Evolutionary conservation across 1,284 basidiomycete species (phyloP), one percentile per base, ranked within the genome.

Genomic region (Pholiota adiposa): DNA sequence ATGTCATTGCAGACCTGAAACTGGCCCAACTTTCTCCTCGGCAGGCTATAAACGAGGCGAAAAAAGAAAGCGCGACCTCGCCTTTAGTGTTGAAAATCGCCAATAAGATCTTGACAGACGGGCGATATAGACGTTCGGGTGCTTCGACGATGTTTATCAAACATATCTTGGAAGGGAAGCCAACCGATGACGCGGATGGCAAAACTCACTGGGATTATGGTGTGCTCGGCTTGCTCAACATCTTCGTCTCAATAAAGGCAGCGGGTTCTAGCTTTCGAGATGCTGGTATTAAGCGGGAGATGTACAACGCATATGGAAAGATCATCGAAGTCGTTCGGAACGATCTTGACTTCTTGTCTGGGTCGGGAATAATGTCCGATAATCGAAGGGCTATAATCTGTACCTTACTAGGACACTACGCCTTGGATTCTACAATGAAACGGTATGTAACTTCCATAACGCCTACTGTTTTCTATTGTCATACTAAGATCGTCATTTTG

Each of bases 321-420:
- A 58, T 58, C n/a, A 29, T 58, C 6, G 43, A 58, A 11, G 31
- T 48, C 6, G 43, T 58, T 29, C 38, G 31, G 33, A 52, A 49
- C 19, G 50, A 58, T 40, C 48, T 58, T n/a, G 5, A 38, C 23
- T 36, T 36, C 21, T n/a, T 58, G 9, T 52, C 56, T 34, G 21
- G 21, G 14, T 11, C n/a, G 43, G 51, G 43, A 12, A 33, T n/a
- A 21, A 18, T 25, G 8, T 41, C 31, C 23, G 56, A 53, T 48
- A 51, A 21, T 8, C 40, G 56, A 40, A 51, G 56, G 11, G 40
- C 31, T 14, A 19, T 43, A 14, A 33, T 46, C 11, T 43, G 49
- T 8, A 53, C 31, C 40, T n/a, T 58, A 41, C 34, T 58, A 21
- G 21, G 16, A 12, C 48, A 19, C 19, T 58, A 46, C 41, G 27